Evolutionary conservation across 2,329 filamentous ascomycete species (phyloP).

Genomic region (Penicillium corylophilum): DNA sequence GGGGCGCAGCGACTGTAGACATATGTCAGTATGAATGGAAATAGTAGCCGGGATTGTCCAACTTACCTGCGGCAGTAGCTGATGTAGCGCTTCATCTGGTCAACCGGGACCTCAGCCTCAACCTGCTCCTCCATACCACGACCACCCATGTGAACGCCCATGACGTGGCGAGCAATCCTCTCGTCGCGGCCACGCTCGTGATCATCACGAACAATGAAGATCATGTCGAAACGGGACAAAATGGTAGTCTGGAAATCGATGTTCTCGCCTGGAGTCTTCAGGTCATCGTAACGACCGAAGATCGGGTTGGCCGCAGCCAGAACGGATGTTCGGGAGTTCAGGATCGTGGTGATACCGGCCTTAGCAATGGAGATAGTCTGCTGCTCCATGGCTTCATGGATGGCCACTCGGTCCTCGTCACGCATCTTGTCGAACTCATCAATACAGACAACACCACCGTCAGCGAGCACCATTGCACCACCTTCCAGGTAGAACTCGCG

Average conservation of each 20-base stretch:
- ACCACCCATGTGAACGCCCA: constrained; percentile 94
- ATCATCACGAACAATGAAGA: constrained; percentile 96
- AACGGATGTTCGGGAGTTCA: constrained; percentile 93
- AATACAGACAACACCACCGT: constrained; percentile 95
- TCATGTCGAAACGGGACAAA: constrained; percentile 98
- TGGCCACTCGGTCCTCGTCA: constrained; percentile 94
- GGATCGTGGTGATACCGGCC: constrained; percentile 95
- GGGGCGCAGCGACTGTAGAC: constrained; percentile 76
- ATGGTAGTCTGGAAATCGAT: constrained; percentile 99
- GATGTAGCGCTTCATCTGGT: constrained; percentile 96
- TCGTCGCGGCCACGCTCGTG: constrained; percentile 89
- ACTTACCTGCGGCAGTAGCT: constrained; percentile 92
- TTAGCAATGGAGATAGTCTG: constrained; percentile 99
- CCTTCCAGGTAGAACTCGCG: constrained; percentile 98
- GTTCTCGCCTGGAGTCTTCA: constrained; percentile 96
- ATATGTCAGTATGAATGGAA: constrained; percentile 12
- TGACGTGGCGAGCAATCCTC: constrained; percentile 92
- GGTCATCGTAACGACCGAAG: constrained; percentile 95
- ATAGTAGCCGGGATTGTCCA: background rate
- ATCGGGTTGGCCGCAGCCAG: constrained; percentile 95
- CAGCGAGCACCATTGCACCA: constrained; percentile 96
- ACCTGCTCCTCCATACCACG: constrained; percentile 76
- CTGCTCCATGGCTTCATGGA: constrained; percentile 99
- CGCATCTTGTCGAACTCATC: constrained; percentile 99
- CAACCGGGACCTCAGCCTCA: constrained; percentile 86